Evolutionary conservation across 306 rosid species (phyloP).

Genomic region (Castanea sativa): DNA sequence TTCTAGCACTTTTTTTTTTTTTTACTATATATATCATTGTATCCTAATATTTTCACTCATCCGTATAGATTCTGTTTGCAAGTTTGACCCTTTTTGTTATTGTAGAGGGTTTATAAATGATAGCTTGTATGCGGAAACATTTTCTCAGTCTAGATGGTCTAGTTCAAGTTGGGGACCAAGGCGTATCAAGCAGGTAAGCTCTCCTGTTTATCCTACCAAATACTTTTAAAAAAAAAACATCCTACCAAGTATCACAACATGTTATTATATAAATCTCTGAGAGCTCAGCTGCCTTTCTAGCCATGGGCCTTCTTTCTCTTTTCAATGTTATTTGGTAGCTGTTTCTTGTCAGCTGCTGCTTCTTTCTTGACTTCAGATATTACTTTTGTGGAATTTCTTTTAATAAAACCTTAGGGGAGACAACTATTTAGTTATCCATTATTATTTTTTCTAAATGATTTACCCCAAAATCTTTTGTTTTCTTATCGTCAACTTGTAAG

Average conservation of each 20-base stretch:
- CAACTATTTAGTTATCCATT: neutral
- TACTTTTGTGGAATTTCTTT: neutral
- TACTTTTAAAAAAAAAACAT: neutral
- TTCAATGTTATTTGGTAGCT: neutral
- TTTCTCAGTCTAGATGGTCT: constrained; percentile 86
- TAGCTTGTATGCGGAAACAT: constrained; percentile 53
- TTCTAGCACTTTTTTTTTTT: neutral
- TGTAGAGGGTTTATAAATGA: constrained; percentile 81
- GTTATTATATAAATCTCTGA: neutral
- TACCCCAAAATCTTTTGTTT: neutral
- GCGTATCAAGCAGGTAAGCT: constrained; percentile 71
- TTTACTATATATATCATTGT: neutral
- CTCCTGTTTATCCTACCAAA: neutral
- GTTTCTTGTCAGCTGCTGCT: neutral
- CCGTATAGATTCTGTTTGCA: neutral
- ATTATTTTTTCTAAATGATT: neutral
- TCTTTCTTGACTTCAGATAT: neutral
- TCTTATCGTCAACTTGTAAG: too few relatives aligned
- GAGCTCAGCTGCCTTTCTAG: constrained; percentile 11
- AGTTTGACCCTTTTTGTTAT: constrained; percentile 15
- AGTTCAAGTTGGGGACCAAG: constrained; percentile 92
- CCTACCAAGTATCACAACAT: neutral
- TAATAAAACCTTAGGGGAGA: neutral
- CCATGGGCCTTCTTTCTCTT: neutral
- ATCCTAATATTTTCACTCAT: neutral